phyloP scores from a whole-genome alignment of 2,329 filamentous ascomycete species.

The Penicillium sp. region DNA sequence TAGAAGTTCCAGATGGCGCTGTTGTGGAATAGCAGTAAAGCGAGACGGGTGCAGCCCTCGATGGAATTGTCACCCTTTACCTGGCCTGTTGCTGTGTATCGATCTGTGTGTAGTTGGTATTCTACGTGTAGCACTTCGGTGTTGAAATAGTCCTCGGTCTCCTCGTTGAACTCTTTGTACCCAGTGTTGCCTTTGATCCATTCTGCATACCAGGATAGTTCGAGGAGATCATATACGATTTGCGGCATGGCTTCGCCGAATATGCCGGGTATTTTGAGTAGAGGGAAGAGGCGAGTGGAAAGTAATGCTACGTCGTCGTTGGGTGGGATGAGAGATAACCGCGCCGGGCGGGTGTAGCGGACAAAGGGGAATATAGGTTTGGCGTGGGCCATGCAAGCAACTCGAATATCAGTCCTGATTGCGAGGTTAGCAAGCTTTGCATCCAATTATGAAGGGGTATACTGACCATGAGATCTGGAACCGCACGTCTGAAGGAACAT shows the following conservation, averaged over 20 bases:
- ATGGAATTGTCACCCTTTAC: conserved; percentile 31
- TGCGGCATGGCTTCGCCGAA: conserved; percentile 27
- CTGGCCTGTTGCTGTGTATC: conserved; percentile 29
- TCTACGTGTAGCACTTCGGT: conserved; percentile 34
- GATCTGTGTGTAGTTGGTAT: conserved; percentile 31
- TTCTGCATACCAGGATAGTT: conserved; percentile 32
- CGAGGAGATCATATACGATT: conserved; percentile 29
- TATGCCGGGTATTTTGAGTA: conserved; percentile 30
- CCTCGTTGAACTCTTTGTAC: conserved; percentile 27
- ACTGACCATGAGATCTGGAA: conserved; percentile 36
- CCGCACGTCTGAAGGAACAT: conserved; percentile 31
- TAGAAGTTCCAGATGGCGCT: conserved; percentile 35
- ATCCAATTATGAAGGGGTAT: neutral
- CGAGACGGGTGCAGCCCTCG: conserved; percentile 33
- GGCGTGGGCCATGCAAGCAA: conserved; percentile 33
- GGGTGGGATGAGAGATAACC: conserved; percentile 25
- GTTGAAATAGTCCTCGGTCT: conserved; percentile 35
- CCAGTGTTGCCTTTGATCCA: conserved; percentile 28
- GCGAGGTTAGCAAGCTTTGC: conserved; percentile 1
- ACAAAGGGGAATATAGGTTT: conserved; percentile 35
- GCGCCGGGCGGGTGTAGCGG: conserved; percentile 27
- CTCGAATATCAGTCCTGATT: conserved; percentile 35
- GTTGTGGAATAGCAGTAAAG: conserved; percentile 34
- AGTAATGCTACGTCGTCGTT: conserved; percentile 24
- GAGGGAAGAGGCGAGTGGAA: conserved; percentile 28